Evolutionary conservation across 352 stramenopile species (phyloP), one percentile per base, ranked within the genome.

Genomic region (Pythium chondricola): DNA sequence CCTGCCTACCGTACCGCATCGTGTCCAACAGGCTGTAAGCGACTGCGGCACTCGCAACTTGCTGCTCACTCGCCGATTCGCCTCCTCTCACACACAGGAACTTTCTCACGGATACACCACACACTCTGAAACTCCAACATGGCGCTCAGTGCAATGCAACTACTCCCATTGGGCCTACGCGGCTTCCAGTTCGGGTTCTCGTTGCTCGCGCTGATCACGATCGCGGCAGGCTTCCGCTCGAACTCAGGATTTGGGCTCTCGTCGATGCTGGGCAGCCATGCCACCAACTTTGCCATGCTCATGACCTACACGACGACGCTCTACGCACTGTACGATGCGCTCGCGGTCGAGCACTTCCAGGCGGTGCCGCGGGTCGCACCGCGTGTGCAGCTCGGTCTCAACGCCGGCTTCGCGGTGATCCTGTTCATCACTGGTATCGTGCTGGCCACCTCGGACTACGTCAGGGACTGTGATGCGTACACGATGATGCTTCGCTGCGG

Each of bases 241-340:
- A 39, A 47, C 21, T 43, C 24, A 22, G 10, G 3, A 1, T 39
- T 17, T 30, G 36, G 22, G 16, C 10, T 37, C 22, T 55, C 56
- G 32, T 38, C 54, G 9, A 50, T 52, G 48, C 33, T 58, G 6
- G 64, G 58, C 42, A 65, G 45, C 21, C 43, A 58, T 11, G 55
- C 55, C 16, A 70, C 62, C 50, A 81, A 65, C 8, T 88, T 88
- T 52, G 61, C 56, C 17, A 63, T 84, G 31, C 53, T 88, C 27
- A 73, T 84, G 63, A 62, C 67, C 17, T 86, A 85, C 59, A 78
- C 72, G 4, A 53, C 65, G 14, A 71, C 84, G 73, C 48, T 88
- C 14, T 86, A 83, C 55, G 63, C 42, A 6, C 56, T 85, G 39
- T 85, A 63, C 60, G 56, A 67, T 26, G 1, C 83, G 1, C 45